Evolutionary conservation across 192 early-diverging fungal genomes (phyloP).

Genomic region (Coemansia sp.): DNA sequence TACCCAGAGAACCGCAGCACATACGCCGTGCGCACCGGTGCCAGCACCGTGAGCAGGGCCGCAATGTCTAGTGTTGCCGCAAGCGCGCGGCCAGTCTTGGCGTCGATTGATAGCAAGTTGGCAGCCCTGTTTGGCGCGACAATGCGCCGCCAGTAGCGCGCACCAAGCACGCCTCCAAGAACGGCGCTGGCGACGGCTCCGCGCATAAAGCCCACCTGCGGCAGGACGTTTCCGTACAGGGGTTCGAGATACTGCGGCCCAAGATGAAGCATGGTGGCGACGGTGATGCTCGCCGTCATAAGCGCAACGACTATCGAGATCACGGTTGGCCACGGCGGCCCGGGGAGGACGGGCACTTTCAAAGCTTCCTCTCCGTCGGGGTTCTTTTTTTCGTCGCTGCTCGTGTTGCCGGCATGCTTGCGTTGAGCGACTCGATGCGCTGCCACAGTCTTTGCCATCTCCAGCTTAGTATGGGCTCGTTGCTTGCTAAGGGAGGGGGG

Average conservation of each 20-base stretch:
- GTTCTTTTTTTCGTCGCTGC: background rate
- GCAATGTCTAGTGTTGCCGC: slow-evolving; percentile 49
- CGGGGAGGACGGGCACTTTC: background rate
- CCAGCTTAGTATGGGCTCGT: no score
- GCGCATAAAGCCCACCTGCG: slow-evolving; percentile 48
- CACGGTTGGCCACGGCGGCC: slow-evolving; percentile 10
- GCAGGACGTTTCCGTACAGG: slow-evolving; percentile 64
- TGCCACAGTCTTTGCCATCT: no score
- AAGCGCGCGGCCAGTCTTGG: slow-evolving; percentile 31
- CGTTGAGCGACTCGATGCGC: background rate
- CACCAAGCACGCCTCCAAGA: slow-evolving; percentile 46
- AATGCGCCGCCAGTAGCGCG: slow-evolving; percentile 22
- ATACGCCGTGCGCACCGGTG: slow-evolving; percentile 43
- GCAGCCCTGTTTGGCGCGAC: background rate
- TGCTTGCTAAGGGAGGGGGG: no score
- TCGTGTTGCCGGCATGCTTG: background rate
- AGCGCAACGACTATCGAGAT: background rate
- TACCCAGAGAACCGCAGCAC: slow-evolving; percentile 54
- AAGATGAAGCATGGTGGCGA: slow-evolving; percentile 44
- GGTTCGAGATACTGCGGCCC: slow-evolving; percentile 63
- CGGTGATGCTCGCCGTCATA: slow-evolving; percentile 8
- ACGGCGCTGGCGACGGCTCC: slow-evolving; percentile 30
- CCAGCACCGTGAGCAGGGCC: slow-evolving; percentile 51
- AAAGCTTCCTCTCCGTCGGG: background rate
- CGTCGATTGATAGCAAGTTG: slow-evolving; percentile 13